Evolutionary conservation across 148 eudicot species (phyloP).

Genomic region (Chenopodium quinoa): DNA sequence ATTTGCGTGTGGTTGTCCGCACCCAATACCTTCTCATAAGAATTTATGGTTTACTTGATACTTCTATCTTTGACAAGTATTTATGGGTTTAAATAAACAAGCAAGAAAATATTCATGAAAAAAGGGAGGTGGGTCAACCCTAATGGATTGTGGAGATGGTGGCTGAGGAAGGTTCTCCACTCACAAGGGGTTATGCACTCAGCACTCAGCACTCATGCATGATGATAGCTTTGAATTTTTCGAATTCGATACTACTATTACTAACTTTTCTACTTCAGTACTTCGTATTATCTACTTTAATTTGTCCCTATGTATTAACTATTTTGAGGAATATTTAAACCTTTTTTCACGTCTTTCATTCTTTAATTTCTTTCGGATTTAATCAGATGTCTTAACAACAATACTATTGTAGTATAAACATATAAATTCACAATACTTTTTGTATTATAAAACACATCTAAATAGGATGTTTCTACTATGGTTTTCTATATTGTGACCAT

Average conservation of each 20-base stretch:
- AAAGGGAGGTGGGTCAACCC: constrained; percentile 7
- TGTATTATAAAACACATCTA: no score
- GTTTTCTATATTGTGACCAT: no score
- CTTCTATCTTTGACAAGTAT: no score
- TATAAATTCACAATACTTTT: no score
- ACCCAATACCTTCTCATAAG: no score
- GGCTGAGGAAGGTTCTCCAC: constrained; percentile 60
- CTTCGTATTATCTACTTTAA: no score
- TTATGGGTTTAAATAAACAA: background rate
- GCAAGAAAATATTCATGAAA: background rate
- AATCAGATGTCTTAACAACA: background rate
- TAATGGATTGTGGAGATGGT: constrained; percentile 41
- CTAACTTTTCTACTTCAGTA: background rate
- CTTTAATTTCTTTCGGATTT: background rate
- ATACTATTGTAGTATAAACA: no score
- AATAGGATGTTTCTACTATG: no score
- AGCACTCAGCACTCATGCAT: background rate
- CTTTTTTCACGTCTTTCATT: background rate
- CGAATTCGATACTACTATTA: background rate
- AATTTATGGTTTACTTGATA: no score
- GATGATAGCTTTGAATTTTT: constrained; percentile 31
- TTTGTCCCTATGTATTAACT: no score
- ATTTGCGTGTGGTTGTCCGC: no score
- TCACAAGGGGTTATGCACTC: constrained; percentile 28
- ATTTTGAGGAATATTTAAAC: background rate